Evolutionary conservation across 495 filamentous ascomycete genomes (phyloP), one percentile per base, ranked within the genome.

Genomic region (Choiromyces venosus): DNA sequence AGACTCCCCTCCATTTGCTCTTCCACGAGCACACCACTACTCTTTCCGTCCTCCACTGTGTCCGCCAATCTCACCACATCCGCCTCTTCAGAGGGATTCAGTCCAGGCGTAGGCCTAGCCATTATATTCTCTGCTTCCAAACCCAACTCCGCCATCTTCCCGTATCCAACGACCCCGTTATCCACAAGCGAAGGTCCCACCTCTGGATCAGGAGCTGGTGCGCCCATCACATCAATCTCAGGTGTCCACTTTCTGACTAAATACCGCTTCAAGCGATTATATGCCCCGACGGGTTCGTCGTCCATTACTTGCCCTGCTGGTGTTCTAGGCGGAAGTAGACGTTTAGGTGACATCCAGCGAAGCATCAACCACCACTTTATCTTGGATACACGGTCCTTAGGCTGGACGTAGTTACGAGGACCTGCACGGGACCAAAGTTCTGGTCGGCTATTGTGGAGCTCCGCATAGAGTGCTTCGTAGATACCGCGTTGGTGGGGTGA

Each of bases 401-500:
- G 85, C 19, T 77, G 72, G 29, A 88, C 78, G 42, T 79, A 75
- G 9, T 83, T 76, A 4, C 83, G 76, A 1, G 87, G 86, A 0
- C 86, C 87, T 25, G 73, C 73, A 16, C 85, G 78, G 0, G 86
- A 83, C 87, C 86, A 88, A 19, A 87, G 82, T 21, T 75, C 65
- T 2, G 86, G 86, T 46, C 87, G 82, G 14, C 73, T 36, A n/a
- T 74, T 79, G 35, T 85, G 81, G 52, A 88, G 81, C 29, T 86
- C 83, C 21, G 82, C 79, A 76, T 83, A 88, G 10, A 87, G 80
- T 16, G 82, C 74, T 72, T 87, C 86, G 76, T 87, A 88, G 44
- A 87, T 80, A 64, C 85, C 85, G 38, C 86, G 85, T 64, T 85
- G 83, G 65, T 84, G 83, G 1, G 86, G 86, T 0, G 83, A 81